A percentile compares a stretch with the other conserved stretches of the same genome.
phyloP scores from a whole-genome alignment of 208 protist genomes.

The Acanthamoeba royreba region DNA sequence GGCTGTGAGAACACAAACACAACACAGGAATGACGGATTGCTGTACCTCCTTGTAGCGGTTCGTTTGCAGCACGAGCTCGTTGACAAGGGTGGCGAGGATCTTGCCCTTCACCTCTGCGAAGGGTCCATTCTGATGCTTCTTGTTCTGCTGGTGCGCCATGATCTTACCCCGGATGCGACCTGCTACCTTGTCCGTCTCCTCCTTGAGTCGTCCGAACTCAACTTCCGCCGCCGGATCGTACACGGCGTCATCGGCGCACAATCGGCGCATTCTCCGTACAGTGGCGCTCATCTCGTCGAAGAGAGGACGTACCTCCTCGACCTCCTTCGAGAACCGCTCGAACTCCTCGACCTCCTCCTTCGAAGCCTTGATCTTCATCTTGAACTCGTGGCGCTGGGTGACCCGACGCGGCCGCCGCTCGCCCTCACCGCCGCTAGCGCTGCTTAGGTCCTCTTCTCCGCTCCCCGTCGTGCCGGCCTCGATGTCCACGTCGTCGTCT shows the following conservation, averaged over 20 bases:
- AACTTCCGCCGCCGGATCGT: neutral
- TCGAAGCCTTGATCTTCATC: neutral
- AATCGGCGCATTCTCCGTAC: neutral
- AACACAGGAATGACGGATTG: neutral
- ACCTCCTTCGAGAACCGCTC: neutral
- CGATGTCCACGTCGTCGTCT: neutral
- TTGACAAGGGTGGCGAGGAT: neutral
- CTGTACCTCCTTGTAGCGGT: neutral
- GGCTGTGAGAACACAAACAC: neutral
- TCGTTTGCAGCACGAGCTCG: neutral
- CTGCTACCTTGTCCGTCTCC: neutral
- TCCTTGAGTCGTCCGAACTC: neutral
- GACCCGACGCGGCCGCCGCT: neutral
- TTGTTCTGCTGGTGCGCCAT: neutral
- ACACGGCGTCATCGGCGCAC: neutral
- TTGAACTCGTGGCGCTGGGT: neutral
- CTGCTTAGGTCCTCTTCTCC: no score
- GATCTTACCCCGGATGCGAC: neutral
- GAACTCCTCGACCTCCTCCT: neutral
- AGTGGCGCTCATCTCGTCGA: neutral
- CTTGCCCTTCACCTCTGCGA: constrained; percentile 22
- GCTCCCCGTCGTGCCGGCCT: no score
- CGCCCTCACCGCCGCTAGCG: no score
- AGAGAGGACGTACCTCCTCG: neutral
- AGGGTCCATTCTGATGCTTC: neutral